Conservation (phyloP, 768 basidiomycete genomes). For the Mycena latifolia region DNA sequence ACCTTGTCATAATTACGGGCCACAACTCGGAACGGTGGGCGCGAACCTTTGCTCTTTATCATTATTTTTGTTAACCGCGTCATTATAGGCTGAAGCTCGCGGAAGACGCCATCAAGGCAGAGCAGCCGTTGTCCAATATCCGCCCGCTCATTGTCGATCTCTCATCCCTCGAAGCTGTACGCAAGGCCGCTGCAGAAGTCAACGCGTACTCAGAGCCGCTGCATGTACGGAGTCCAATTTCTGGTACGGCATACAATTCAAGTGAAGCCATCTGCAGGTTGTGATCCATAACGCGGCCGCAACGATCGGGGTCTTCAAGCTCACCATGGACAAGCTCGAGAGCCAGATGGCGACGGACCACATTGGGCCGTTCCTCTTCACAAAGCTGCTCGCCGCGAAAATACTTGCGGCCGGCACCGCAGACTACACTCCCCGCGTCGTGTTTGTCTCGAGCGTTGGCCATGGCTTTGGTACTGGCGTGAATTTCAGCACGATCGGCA, state of each 20-base stretch:
- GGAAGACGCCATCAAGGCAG: no score
- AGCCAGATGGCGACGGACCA: no score
- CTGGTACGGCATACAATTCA: not conserved
- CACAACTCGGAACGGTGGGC: not conserved
- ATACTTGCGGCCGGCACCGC: no score
- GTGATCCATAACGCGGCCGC: slow-evolving; percentile 19
- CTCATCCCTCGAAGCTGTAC: slow-evolving; percentile 6
- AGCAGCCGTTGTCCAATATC: slow-evolving; percentile 8
- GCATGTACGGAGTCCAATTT: not conserved
- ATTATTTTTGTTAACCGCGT: no score
- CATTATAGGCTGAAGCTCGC: slow-evolving; percentile 13
- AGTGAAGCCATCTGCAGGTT: slow-evolving; percentile 1
- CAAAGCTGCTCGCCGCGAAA: no score
- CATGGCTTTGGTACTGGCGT: slow-evolving; percentile 3
- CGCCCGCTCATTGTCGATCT: slow-evolving; percentile 13
- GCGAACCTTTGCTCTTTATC: no score
- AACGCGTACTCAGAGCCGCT: slow-evolving; percentile 12
- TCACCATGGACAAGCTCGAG: no score
- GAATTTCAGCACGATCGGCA: slow-evolving; percentile 6
- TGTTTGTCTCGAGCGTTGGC: not conserved
- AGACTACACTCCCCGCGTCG: no score
- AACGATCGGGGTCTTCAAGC: not conserved
- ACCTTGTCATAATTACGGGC: not conserved
- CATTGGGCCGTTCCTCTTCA: no score
- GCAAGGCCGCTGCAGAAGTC: slow-evolving; percentile 11